Evolutionary conservation across 2,329 filamentous ascomycete genomes (phyloP), one percentile per base, ranked within the genome.

Genomic region (Claviceps humidiphila): DNA sequence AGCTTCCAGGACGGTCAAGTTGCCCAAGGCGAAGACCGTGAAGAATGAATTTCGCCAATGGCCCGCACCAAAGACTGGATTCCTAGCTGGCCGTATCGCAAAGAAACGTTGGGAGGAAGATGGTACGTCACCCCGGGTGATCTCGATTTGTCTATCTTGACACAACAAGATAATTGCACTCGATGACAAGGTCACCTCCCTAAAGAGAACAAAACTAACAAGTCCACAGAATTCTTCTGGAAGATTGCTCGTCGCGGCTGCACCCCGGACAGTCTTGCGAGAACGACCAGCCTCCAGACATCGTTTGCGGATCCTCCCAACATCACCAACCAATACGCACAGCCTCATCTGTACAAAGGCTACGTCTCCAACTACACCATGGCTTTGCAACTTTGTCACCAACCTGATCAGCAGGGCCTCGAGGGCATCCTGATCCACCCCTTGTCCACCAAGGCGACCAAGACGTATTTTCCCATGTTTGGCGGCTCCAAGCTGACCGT

Each of bases 401-500:
- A 85, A 51, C 80, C 82, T 0, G 77, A 82, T 55, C 68, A 85
- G 2, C 74, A 81, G 53, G 74, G 76, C 43, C 72, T 83, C 2
- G 78, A 85, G 57, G 82, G 83, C 43, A 77, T 85, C 58, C 74
- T 86, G 46, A 81, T 84, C 59, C 72, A 77, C 47, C 78, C 81
- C 0, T 69, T 82, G 22, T 76, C 75, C 11, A 75, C 77, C 0
- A 71, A 74, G 2, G 71, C 78, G 1, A 82, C 78, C 41, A 75
- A 74, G 55, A 70, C 74, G 5, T 66, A 85, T 17, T 74, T 84
- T 45, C 82, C 82, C 20, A 71, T 87, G 61, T 85, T 87, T 56
- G 78, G 81, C 44, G 82, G 82, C 54, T 85, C 81, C 66, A 86
- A 86, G 61, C 70, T 85, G 40, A 74, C 75, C 17, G 76, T 83